Evolutionary conservation across 371 early-diverging fungal genomes (phyloP).

Genomic region (Rhizomucor miehei): DNA sequence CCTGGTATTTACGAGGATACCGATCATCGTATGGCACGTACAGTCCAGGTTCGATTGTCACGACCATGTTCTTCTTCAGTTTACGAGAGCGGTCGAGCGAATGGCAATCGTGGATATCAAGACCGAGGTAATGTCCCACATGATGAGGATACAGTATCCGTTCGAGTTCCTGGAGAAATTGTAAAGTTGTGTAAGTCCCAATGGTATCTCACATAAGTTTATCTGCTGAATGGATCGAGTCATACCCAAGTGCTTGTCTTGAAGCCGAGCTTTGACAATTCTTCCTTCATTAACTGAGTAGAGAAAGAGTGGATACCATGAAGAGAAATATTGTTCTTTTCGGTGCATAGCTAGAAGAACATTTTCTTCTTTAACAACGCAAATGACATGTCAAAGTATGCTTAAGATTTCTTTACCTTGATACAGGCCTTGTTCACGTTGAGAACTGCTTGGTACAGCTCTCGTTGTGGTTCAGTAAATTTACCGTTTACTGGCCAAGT

Average conservation of each 20-base stretch:
- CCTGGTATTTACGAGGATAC: slow-evolving; percentile 82
- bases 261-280: slow-evolving; percentile 68
- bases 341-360: slow-evolving; percentile 62
- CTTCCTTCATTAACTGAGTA: slow-evolving; percentile 58
- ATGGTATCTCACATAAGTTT: neutral
- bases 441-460: slow-evolving; percentile 85
- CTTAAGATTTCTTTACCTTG: slow-evolving; percentile 48
- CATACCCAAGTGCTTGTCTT: slow-evolving; percentile 51
- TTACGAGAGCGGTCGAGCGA: slow-evolving; percentile 67
- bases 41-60: slow-evolving; percentile 95
- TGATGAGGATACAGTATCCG: slow-evolving; percentile 89
- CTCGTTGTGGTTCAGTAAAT: slow-evolving; percentile 76
- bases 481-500: slow-evolving; percentile 94
- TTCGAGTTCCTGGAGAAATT: slow-evolving; percentile 58
- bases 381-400: neutral
- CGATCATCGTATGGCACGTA: slow-evolving; percentile 81
- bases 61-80: slow-evolving; percentile 80
- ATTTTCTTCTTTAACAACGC: neutral
- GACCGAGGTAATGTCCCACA: slow-evolving; percentile 91
- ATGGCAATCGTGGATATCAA: slow-evolving; percentile 92
- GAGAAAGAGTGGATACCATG: slow-evolving; percentile 82
- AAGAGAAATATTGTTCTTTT: slow-evolving; percentile 62
- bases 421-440: slow-evolving; percentile 85
- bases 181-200: neutral
- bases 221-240: too few relatives aligned